Conservation (phyloP, 768 basidiomycete genomes). For the Candolleomyces eurysporus region DNA sequence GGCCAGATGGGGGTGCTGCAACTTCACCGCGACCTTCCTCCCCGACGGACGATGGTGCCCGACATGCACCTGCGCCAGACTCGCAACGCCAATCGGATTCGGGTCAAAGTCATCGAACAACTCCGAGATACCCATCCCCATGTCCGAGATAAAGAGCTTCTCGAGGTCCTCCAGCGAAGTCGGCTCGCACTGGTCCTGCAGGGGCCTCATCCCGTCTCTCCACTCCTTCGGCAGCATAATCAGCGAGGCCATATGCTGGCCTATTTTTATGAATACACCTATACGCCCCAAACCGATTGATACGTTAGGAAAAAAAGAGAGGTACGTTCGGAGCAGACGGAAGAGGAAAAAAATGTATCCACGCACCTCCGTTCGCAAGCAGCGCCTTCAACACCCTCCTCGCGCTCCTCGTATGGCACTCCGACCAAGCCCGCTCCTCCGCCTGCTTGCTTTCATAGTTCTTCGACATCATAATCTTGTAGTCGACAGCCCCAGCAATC, state of each 20-base stretch:
- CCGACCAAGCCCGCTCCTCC: slow-evolving; percentile 54
- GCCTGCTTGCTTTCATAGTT: slow-evolving; percentile 51
- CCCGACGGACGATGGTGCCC: slow-evolving; percentile 72
- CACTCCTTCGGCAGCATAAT: slow-evolving; percentile 52
- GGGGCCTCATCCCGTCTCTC: slow-evolving; percentile 48
- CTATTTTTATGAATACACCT: slow-evolving; percentile 87
- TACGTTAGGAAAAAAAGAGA: neutral
- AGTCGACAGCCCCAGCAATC: slow-evolving; percentile 62
- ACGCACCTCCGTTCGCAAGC: slow-evolving; percentile 80
- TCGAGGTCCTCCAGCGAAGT: slow-evolving; percentile 80
- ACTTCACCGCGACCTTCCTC: slow-evolving; percentile 83
- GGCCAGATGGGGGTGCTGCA: slow-evolving; percentile 90
- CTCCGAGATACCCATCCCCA: slow-evolving; percentile 67
- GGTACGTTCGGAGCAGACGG: neutral
- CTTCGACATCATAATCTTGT: slow-evolving; percentile 64
- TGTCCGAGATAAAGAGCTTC: slow-evolving; percentile 73
- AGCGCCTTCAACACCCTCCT: slow-evolving; percentile 77
- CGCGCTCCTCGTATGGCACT: slow-evolving; percentile 85
- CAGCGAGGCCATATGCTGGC: slow-evolving; percentile 81
- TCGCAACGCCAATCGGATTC: slow-evolving; percentile 91
- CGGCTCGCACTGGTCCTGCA: slow-evolving; percentile 93
- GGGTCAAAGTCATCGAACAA: slow-evolving; percentile 86
- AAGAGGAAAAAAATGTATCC: too few relatives aligned
- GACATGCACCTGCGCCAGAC: slow-evolving; percentile 93
- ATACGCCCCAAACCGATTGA: neutral